Evolutionary conservation across 208 protist genomes (phyloP), one percentile per base, ranked within the genome.

Genomic region (Trypanosoma boissoni): DNA sequence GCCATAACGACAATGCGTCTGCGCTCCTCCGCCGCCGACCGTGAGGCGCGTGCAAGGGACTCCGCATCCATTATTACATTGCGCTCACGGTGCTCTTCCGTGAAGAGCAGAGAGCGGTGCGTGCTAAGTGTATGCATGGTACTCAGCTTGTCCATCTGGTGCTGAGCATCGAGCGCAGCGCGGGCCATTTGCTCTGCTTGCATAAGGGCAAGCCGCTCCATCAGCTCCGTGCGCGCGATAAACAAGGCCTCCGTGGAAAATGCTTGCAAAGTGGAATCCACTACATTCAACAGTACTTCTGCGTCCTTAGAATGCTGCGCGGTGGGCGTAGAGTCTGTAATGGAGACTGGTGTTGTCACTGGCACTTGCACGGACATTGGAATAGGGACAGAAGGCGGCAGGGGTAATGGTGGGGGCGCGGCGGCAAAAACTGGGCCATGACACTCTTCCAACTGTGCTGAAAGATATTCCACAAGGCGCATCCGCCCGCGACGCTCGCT

Each of bases 141-240:
- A 6, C 6, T 16, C 34, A 12, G 8, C 34, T 31, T 31, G 5
- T 34, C 23, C 37, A 42, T 34, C 6, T n/a, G 10, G 18, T 50
- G 28, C 28, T 4, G 14, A 27, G 3, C 10, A 20, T 10, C 24
- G 54, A 58, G 27, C 18, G 48, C 21, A 20, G 34, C 3, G 26
- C 26, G 44, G 5, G 45, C 49, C 20, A 46, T 3, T 9, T 44
- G 50, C 41, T 58, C 49, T 28, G 7, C 18, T 53, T 66, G 60
- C 23, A 50, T 23, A 21, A 66, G 24, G 44, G 60, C 18, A 46
- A 66, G 43, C 26, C 60, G 46, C 23, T 59, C 60, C 31, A 52
- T 6, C 24, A 50, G 23, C 29, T 66, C 60, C 14, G 56, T 32
- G 7, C 51, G 49, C 18, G 60, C 46, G 31, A 66, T 63, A 32